Evolutionary conservation across 129 eudicot species (phyloP).

Genomic region (Artemisia annua): DNA sequence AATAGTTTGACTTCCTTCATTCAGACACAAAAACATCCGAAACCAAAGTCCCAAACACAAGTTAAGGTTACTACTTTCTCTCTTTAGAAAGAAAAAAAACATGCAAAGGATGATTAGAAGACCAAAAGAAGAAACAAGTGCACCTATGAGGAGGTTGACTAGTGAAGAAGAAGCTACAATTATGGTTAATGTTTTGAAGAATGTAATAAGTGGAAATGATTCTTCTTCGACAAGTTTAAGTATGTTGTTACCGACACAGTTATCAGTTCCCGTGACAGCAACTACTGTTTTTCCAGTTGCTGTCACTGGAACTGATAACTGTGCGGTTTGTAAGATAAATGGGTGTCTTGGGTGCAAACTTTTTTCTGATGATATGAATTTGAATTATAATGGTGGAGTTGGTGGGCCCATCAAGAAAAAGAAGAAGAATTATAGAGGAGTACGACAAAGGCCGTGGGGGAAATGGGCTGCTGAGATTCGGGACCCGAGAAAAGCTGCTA

Average conservation of each 20-base stretch:
- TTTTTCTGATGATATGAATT: slow-evolving; percentile 37
- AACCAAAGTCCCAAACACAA: neutral
- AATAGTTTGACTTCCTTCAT: slow-evolving; percentile 24
- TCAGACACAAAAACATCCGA: neutral
- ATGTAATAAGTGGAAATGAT: slow-evolving; percentile 49
- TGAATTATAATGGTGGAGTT: neutral
- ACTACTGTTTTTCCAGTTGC: slow-evolving; percentile 7
- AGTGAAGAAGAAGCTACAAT: slow-evolving; percentile 47
- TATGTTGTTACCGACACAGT: neutral
- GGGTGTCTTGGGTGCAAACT: slow-evolving; percentile 75
- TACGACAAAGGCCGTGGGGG: slow-evolving; percentile 78
- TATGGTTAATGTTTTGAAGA: slow-evolving; percentile 58
- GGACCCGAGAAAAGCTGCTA: slow-evolving; percentile 66
- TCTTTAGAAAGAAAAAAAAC: slow-evolving; percentile 13
- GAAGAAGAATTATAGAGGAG: slow-evolving; percentile 86
- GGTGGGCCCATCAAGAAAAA: slow-evolving; percentile 46
- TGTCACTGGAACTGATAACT: slow-evolving; percentile 38
- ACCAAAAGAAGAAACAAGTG: slow-evolving; percentile 11
- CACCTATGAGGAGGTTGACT: slow-evolving; percentile 37
- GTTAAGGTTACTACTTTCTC: slow-evolving; percentile 17
- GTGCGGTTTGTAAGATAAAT: slow-evolving; percentile 48
- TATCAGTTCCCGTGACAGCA: neutral
- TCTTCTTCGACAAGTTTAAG: slow-evolving; percentile 10
- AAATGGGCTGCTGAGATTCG: slow-evolving; percentile 87
- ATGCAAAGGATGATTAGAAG: slow-evolving; percentile 40